Percentiles rank a stretch among this genome's conserved stretches.
phyloP scores from a whole-genome alignment of 2,329 filamentous ascomycete species.

The Botryotinia calthae region DNA sequence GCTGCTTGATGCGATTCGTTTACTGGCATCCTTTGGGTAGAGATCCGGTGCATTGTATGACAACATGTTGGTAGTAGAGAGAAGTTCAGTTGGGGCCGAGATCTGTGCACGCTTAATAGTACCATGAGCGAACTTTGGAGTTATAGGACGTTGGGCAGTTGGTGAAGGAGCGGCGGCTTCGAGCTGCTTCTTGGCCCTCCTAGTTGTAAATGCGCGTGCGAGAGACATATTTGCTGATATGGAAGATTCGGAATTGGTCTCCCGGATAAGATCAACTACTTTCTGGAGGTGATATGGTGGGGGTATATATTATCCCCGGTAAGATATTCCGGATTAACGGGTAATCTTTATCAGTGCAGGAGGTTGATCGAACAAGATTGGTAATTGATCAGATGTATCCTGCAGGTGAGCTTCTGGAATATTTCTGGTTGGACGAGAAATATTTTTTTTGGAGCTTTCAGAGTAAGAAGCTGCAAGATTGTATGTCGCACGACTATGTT shows the following conservation, averaged over 20 bases:
- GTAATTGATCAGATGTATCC: conserved; percentile 24
- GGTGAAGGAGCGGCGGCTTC: conserved; percentile 24
- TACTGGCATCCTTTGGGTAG: conserved; percentile 36
- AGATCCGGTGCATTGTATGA: conserved; percentile 93
- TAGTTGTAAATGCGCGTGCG: conserved; percentile 69
- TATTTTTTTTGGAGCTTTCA: conserved; percentile 16
- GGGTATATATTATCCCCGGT: conserved; percentile 20
- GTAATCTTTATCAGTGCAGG: conserved; percentile 23
- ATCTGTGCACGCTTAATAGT: conserved; percentile 60
- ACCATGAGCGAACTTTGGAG: conserved; percentile 33
- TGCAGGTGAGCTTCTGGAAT: conserved; percentile 23
- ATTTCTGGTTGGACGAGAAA: conserved; percentile 17
- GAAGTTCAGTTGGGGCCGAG: conserved; percentile 78
- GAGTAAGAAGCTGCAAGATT: not conserved
- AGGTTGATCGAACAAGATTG: conserved; percentile 20
- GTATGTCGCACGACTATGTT: not conserved
- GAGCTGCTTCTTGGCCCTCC: conserved; percentile 51
- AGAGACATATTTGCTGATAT: conserved; percentile 49
- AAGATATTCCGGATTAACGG: conserved; percentile 26
- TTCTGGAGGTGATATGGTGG: conserved; percentile 25
- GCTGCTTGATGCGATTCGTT: conserved; percentile 18
- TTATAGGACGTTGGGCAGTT: conserved; percentile 33
- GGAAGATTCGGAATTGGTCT: conserved; percentile 22
- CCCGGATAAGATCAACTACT: conserved; percentile 19
- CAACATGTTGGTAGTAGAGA: conserved; percentile 95